Evolutionary conservation across 495 filamentous ascomycete species (phyloP).

Genomic region (Zalerion maritima): DNA sequence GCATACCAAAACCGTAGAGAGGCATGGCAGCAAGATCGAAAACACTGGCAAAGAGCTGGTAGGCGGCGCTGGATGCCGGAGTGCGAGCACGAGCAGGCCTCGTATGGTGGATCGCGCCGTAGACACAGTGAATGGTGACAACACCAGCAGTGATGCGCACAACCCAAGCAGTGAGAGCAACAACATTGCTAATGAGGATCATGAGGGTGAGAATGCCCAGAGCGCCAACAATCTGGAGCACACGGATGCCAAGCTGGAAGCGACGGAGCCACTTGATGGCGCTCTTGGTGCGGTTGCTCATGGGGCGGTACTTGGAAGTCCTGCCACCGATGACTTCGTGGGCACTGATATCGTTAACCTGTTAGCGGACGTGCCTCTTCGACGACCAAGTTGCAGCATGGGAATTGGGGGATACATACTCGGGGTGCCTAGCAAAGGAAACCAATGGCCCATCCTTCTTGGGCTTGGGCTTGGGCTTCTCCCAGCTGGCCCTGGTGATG

Average conservation of each 20-base stretch:
- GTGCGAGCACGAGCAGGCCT: constrained; percentile 52
- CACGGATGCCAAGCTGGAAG: constrained; percentile 50
- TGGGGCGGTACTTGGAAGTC: constrained; percentile 30
- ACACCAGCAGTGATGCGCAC: constrained; percentile 60
- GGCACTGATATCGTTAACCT: constrained; percentile 16
- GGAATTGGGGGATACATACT: constrained; percentile 36
- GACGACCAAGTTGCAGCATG: constrained; percentile 1
- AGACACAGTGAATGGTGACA: constrained; percentile 52
- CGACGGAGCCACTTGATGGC: constrained; percentile 50
- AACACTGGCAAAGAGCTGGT: constrained; percentile 64
- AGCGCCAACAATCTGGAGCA: constrained; percentile 49
- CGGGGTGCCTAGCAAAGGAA: constrained; percentile 66
- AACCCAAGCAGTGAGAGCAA: constrained; percentile 51
- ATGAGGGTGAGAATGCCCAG: constrained; percentile 56
- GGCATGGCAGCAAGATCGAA: constrained; percentile 60
- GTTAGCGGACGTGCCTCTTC: constrained; percentile 8
- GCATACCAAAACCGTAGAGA: constrained; percentile 59
- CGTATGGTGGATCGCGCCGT: constrained; percentile 63
- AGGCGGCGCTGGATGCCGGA: constrained; percentile 64
- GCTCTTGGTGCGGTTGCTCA: constrained; percentile 54
- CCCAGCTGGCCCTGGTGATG: constrained; percentile 56
- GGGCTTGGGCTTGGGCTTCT: constrained; percentile 36
- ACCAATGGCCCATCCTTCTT: constrained; percentile 62
- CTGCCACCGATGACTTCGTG: constrained; percentile 17
- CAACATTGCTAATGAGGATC: constrained; percentile 55